Conservation (phyloP, 2,329 filamentous ascomycete species). For the Cercospora citrullina region DNA sequence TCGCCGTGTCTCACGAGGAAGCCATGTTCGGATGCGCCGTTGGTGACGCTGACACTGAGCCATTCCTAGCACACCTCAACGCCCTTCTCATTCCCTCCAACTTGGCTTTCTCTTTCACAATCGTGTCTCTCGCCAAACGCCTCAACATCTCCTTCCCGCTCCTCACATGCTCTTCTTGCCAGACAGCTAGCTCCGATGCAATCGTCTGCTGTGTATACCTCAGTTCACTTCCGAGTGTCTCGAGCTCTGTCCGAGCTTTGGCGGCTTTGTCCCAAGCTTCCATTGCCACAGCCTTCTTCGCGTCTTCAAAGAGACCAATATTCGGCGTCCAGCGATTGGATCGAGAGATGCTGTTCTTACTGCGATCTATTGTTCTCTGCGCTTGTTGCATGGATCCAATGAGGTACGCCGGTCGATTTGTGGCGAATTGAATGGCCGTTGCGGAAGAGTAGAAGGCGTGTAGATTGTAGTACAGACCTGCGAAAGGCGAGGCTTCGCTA, state of each 20-base stretch:
- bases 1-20: background rate
- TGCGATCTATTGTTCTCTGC: constrained; percentile 75
- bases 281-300: constrained; percentile 74
- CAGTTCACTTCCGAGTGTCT: constrained; percentile 75
- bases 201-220: constrained; percentile 92
- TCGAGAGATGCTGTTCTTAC: constrained; percentile 70
- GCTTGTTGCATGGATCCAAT: constrained; percentile 74
- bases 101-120: constrained; percentile 76
- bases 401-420: constrained; percentile 75
- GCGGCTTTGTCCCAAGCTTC: constrained; percentile 81
- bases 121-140: constrained; percentile 73
- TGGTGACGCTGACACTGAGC: background rate
- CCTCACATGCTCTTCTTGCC: constrained; percentile 84
- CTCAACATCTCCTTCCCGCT: constrained; percentile 73
- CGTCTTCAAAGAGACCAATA: constrained; percentile 73
- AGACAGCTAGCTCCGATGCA: constrained; percentile 85
- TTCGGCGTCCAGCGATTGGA: constrained; percentile 74
- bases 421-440: constrained; percentile 73
- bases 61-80: constrained; percentile 51
- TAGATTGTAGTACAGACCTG: constrained; percentile 72
- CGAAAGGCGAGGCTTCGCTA: constrained; percentile 71
- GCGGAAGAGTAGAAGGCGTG: constrained; percentile 81
- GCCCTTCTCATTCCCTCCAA: constrained; percentile 80
- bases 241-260: constrained; percentile 68
- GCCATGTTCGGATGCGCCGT: background rate